Evolutionary conservation across 192 early-diverging fungal genomes (phyloP), one percentile per base, ranked within the genome.

Genomic region (Coemansia umbellata): DNA sequence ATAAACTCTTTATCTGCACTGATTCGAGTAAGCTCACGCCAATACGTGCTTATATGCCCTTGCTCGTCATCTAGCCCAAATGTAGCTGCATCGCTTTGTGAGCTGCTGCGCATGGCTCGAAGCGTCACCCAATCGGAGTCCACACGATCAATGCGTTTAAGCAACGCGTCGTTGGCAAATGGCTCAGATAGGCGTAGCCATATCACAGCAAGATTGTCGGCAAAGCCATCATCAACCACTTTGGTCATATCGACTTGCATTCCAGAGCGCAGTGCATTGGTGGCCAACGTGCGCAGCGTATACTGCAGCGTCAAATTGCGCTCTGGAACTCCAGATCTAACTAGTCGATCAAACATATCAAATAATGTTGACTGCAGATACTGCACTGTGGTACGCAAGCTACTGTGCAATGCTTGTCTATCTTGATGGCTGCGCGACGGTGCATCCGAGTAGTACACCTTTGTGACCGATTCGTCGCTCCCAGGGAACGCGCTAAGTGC

Each of bases 201-300:
- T 5, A 86, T 76, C 21, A 73, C 74, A 3, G 83, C 69, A 19
- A 94, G 60, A 50, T 91, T 94, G 48, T 84, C 82, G 50, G 95
- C 75, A 66, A 95, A 91, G 15, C 94, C 94, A 64, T 94, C 87
- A 26, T 87, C 81, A 2, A 91, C 88, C 0, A 93, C 87, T 11
- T 79, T 80, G 2, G 74, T 47, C 31, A 63, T 69, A 50, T 97
- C 88, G 4, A 92, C 87, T 63, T 94, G 87, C 81, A 92, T 86
- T 13, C 83, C 78, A 0, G 83, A 86, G 41, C 92, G 82, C 24
- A 67, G 74, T 18, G 81, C 78, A 44, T 95, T 98, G 39, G 82
- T 66, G 5, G 68, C 61, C 30, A 91, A 44, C 2, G 84, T 66
- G 23, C 79, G 79, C 11, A 85, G 76, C 47, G 92, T 81, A 50